These are phyloP conservation scores for Phytophthora ramorum DNA, from an alignment of 352 stramenopile genomes.

Conservation along the genomic window DNA sequence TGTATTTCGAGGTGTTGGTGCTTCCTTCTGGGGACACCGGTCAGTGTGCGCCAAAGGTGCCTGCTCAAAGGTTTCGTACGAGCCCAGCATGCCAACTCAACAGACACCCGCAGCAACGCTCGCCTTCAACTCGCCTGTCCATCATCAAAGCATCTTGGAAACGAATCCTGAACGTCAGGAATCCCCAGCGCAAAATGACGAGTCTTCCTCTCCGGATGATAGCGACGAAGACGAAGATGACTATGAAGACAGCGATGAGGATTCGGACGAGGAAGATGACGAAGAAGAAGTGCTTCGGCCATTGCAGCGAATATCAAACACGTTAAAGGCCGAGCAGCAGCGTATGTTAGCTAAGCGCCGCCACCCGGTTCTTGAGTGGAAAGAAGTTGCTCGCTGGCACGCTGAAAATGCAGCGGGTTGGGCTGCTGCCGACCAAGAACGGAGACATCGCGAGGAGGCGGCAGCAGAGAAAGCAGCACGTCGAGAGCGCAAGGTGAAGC, in stretches of 20 bases:
- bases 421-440: slow-evolving; percentile 37
- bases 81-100: slow-evolving; percentile 16
- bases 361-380: slow-evolving; percentile 63
- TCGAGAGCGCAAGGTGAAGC: slow-evolving; percentile 55
- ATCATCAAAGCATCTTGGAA: neutral
- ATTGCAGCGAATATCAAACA: slow-evolving; percentile 31
- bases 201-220: slow-evolving; percentile 13
- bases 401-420: slow-evolving; percentile 44
- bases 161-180: slow-evolving; percentile 4
- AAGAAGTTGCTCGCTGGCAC: slow-evolving; percentile 45
- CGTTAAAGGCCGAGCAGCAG: slow-evolving; percentile 48
- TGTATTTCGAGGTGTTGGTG: slow-evolving; percentile 18
- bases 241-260: slow-evolving; percentile 42
- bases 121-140: neutral
- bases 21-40: neutral
- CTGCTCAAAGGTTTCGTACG: slow-evolving; percentile 2
- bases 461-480: slow-evolving; percentile 40
- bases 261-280: slow-evolving; percentile 42
- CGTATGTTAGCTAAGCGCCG: slow-evolving; percentile 46
- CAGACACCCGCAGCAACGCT: neutral
- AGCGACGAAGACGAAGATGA: slow-evolving; percentile 37
- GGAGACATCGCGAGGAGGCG: slow-evolving; percentile 15
- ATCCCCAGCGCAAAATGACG: slow-evolving; percentile 14
- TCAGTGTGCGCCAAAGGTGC: neutral
- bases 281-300: slow-evolving; percentile 22